Conservation (phyloP, 192 early-diverging fungal genomes). For the Entophlyctis helioformis region DNA sequence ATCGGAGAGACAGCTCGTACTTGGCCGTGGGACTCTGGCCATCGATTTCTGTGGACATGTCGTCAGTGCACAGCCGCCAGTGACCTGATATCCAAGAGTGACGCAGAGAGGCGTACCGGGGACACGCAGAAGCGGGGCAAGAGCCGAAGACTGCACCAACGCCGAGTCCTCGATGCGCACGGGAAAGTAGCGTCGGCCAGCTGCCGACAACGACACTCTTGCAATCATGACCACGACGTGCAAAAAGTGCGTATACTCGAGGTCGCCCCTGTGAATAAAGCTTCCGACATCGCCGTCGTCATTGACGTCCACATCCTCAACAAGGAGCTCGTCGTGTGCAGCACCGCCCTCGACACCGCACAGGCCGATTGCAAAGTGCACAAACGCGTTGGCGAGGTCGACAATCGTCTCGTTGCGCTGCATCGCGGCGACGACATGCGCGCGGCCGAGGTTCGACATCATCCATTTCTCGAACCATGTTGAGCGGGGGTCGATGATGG, state of each 20-base stretch:
- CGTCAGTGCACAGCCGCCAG: not conserved
- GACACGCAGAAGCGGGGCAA: no score
- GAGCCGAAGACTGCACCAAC: not conserved
- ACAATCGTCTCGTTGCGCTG: slow-evolving; percentile 9
- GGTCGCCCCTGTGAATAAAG: slow-evolving; percentile 12
- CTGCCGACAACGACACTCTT: slow-evolving; percentile 14
- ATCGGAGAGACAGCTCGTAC: no score
- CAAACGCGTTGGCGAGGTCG: slow-evolving; percentile 12
- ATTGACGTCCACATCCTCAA: slow-evolving; percentile 29
- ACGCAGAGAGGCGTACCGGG: no score
- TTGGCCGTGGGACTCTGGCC: no score
- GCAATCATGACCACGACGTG: slow-evolving; percentile 24
- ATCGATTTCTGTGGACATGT: not conserved
- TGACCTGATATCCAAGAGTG: no score
- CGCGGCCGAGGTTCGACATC: slow-evolving; percentile 23
- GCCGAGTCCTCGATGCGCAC: slow-evolving; percentile 1
- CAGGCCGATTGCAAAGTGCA: slow-evolving; percentile 2
- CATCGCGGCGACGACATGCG: slow-evolving; percentile 18
- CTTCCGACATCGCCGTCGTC: slow-evolving; percentile 25
- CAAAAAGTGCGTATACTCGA: slow-evolving; percentile 33
- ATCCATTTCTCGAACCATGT: slow-evolving; percentile 45
- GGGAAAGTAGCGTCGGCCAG: slow-evolving; percentile 26
- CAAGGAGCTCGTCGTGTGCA: slow-evolving; percentile 23
- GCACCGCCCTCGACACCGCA: not conserved
- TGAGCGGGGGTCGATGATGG: slow-evolving; percentile 23